phyloP scores from a whole-genome alignment of 148 eudicot species.

The Silene conica region DNA sequence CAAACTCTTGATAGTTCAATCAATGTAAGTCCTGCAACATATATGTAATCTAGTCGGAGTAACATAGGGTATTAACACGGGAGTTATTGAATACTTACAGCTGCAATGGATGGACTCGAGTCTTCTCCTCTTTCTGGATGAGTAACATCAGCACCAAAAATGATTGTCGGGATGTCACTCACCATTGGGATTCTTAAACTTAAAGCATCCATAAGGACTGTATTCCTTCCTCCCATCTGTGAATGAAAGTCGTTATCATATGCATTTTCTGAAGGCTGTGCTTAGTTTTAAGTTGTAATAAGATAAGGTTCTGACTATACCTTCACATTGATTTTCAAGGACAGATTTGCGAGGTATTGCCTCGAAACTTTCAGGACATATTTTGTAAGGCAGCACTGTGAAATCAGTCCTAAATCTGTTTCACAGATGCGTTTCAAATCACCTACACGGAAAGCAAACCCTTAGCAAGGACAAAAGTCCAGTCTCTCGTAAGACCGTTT shows the following conservation, averaged over 20 bases:
- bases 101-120: constrained; percentile 86
- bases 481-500: not conserved
- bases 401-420: constrained; percentile 77
- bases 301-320: constrained; percentile 24
- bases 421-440: constrained; percentile 82
- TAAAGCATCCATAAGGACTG: constrained; percentile 72
- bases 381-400: constrained; percentile 83
- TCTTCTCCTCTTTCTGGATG: constrained; percentile 90
- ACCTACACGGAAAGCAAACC: constrained; percentile 37
- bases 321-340: constrained; percentile 92
- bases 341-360: constrained; percentile 73
- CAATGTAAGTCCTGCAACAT: too few species aligned
- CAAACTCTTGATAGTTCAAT: too few species aligned
- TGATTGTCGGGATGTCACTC: constrained; percentile 81
- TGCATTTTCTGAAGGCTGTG: not conserved
- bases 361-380: constrained; percentile 62
- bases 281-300: not conserved
- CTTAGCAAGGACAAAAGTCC: not conserved
- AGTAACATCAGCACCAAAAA: constrained; percentile 96
- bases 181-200: constrained; percentile 71
- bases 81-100: constrained; percentile 38
- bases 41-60: not conserved
- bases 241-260: not conserved
- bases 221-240: constrained; percentile 84
- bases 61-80: not conserved